Evolutionary conservation across 78 protist genomes (phyloP).

Genomic region (Ministeria vibrans): DNA sequence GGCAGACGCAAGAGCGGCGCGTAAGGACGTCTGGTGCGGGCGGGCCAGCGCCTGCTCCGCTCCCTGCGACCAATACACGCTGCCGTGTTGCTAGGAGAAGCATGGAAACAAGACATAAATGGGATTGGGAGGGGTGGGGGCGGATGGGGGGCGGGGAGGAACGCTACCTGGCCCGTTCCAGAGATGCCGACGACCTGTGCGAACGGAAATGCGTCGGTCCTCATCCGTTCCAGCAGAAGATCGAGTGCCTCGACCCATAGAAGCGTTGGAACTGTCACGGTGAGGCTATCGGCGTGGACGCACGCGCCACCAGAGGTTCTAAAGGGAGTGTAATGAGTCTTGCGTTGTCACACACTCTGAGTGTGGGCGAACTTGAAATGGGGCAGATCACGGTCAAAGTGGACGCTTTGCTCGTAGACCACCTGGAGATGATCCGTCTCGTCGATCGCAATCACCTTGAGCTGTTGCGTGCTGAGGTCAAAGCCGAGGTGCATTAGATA

Average conservation of each 20-base stretch:
- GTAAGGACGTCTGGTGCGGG: neutral
- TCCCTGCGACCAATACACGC: slow-evolving; percentile 1
- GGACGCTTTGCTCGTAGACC: neutral
- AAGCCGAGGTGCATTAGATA: neutral
- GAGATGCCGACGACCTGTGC: neutral
- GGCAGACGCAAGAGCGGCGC: neutral
- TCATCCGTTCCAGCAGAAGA: neutral
- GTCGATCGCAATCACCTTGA: neutral
- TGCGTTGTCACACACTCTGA: neutral
- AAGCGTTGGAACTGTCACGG: neutral
- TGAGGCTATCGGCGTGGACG: neutral
- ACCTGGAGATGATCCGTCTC: neutral
- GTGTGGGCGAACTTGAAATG: neutral
- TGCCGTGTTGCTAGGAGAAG: slow-evolving; percentile 11
- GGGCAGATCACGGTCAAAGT: neutral
- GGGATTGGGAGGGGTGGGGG: too few species aligned
- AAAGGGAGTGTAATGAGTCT: neutral
- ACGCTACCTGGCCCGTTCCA: neutral
- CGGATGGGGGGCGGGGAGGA: too few species aligned
- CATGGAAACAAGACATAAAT: too few species aligned
- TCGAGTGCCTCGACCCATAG: neutral
- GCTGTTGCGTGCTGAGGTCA: slow-evolving; percentile 9
- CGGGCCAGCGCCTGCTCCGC: neutral
- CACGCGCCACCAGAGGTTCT: neutral
- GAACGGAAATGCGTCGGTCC: neutral